A percentile compares a stretch with the other conserved stretches of the same genome.
These are phyloP conservation scores for Cyclotella sp. DNA, from an alignment of 108 stramenopile genomes.

Conservation along the genomic window DNA sequence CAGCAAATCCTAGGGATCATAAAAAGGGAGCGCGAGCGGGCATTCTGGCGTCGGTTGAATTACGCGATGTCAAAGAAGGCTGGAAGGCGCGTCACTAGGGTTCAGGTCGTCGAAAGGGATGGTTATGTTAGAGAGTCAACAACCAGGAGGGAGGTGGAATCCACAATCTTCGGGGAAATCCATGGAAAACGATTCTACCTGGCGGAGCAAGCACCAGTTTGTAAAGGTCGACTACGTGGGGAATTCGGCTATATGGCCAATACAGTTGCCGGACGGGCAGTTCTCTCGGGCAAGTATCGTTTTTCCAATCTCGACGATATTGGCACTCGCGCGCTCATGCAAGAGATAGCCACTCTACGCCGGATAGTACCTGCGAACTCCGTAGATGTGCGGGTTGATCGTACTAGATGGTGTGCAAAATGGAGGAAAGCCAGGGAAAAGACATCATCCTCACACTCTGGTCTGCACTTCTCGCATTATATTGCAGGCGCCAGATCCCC, in stretches of 20 bases:
- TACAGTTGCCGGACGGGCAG: neutral
- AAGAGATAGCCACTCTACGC: neutral
- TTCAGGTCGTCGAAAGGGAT: neutral
- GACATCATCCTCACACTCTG: slow-evolving; percentile 3
- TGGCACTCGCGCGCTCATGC: neutral
- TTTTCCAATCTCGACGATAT: neutral
- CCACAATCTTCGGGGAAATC: neutral
- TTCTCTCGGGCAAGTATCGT: neutral
- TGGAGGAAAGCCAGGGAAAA: slow-evolving; percentile 1
- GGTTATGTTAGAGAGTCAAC: neutral
- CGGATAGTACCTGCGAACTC: neutral
- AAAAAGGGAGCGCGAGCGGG: neutral
- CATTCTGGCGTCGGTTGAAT: neutral
- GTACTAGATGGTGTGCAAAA: neutral
- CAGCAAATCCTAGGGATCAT: slow-evolving; percentile 10
- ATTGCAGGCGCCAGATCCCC: neutral
- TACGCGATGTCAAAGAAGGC: too few relatives aligned
- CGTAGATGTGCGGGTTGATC: neutral
- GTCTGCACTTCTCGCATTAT: slow-evolving; percentile 8
- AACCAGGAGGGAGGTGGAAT: neutral
- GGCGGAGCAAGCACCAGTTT: slow-evolving; percentile 1
- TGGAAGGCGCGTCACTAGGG: neutral
- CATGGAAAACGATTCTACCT: neutral
- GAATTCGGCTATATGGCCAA: neutral
- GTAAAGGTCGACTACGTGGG: neutral